phyloP scores from a whole-genome alignment of 2,329 filamentous ascomycete genomes.

The Alternaria rosae region DNA sequence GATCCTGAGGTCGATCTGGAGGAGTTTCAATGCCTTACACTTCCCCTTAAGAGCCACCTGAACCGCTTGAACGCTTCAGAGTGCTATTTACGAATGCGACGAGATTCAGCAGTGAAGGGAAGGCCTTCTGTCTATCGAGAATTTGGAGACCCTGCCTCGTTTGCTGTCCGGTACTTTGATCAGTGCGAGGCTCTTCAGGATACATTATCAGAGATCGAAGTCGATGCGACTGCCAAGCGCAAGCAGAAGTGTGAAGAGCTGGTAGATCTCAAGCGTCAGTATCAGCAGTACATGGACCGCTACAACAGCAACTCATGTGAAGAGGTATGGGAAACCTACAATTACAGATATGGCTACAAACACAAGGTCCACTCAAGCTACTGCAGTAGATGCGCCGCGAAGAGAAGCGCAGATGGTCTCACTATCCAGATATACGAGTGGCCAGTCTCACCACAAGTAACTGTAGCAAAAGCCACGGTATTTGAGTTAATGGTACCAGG shows the following conservation, averaged over 20 bases:
- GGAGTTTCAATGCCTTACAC: constrained; percentile 55
- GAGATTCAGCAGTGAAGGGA: constrained; percentile 9
- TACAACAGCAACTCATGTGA: constrained; percentile 23
- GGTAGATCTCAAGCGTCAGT: constrained; percentile 7
- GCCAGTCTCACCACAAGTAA: constrained; percentile 56
- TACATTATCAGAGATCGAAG: constrained; percentile 50
- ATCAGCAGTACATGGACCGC: constrained; percentile 22
- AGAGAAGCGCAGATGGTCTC: constrained; percentile 47
- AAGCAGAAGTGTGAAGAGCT: constrained; percentile 35
- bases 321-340: neutral
- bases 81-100: constrained; percentile 54
- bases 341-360: constrained; percentile 11
- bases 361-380: constrained; percentile 7
- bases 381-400: constrained; percentile 44
- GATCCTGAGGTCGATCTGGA: constrained; percentile 52
- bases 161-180: constrained; percentile 60
- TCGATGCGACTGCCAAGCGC: constrained; percentile 39
- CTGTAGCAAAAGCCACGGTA: constrained; percentile 54
- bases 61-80: constrained; percentile 57
- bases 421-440: constrained; percentile 63
- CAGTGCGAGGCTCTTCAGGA: constrained; percentile 53
- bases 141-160: constrained; percentile 49
- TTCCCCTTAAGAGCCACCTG: constrained; percentile 57
- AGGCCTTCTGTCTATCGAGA: constrained; percentile 49
- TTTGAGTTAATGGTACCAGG: constrained; percentile 61